Evolutionary conservation across 345 rosid species (phyloP).

Genomic region (Citrus mangshanensis): DNA sequence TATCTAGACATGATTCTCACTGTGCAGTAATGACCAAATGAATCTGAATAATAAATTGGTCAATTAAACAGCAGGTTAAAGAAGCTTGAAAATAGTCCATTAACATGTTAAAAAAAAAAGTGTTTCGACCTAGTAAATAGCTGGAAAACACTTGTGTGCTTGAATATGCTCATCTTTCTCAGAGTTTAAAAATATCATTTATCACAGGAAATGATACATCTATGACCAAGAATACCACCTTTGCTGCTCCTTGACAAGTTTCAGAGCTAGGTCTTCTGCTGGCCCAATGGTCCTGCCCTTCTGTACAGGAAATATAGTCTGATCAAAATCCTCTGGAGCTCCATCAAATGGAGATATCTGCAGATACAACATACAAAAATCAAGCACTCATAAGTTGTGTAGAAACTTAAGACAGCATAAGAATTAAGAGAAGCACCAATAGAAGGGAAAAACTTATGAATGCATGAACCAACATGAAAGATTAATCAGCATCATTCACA

Average conservation of each 20-base stretch:
- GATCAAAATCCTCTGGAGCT: conserved; percentile 93
- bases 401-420: neutral
- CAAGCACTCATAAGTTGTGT: neutral
- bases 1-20: neutral
- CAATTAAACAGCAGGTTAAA: neutral
- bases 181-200: neutral
- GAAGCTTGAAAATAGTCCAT: neutral
- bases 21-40: neutral
- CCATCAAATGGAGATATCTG: conserved; percentile 79
- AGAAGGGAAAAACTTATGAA: neutral
- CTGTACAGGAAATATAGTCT: conserved; percentile 62
- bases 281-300: conserved; percentile 61
- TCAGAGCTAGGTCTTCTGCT: conserved; percentile 50
- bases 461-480: neutral
- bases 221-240: conserved; percentile 36
- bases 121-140: too few relatives aligned
- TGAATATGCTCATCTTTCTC: neutral
- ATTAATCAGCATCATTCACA: neutral
- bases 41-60: neutral
- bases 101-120: too few relatives aligned
- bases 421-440: neutral
- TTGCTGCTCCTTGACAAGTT: conserved; percentile 73
- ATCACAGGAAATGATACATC: neutral
- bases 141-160: neutral
- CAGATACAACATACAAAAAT: neutral